These are phyloP conservation scores for Phanerodontia chrysosporium DNA, from an alignment of 768 basidiomycete genomes.

Conservation along the genomic window DNA sequence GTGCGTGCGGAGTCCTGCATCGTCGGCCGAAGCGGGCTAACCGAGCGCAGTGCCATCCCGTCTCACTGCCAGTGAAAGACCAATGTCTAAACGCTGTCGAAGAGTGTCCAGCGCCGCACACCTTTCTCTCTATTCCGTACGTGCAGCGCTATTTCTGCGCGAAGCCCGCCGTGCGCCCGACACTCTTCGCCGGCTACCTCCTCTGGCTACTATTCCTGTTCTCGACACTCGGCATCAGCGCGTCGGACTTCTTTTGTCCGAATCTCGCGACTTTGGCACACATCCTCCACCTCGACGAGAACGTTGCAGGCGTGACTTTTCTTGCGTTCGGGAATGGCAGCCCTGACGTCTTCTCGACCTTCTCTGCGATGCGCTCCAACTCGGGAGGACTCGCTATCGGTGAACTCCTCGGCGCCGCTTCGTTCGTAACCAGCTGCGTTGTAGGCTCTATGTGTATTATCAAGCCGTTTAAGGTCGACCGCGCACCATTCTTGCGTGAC, in stretches of 20 bases:
- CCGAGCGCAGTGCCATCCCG: conserved; percentile 57
- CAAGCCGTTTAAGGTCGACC: conserved; percentile 85
- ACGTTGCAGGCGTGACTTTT: conserved; percentile 94
- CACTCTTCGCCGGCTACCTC: conserved; percentile 59
- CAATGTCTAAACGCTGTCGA: conserved; percentile 66
- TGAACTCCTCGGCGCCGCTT: conserved; percentile 90
- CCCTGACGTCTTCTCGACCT: conserved; percentile 94
- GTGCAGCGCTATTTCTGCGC: conserved; percentile 71
- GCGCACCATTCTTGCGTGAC: conserved; percentile 83
- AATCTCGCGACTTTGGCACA: conserved; percentile 89
- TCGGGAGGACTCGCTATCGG: conserved; percentile 92
- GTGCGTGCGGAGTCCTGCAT: neutral
- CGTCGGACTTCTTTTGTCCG: conserved; percentile 96
- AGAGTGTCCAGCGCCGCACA: conserved; percentile 53
- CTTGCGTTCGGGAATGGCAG: conserved; percentile 97
- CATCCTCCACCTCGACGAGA: conserved; percentile 83
- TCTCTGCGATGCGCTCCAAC: conserved; percentile 81
- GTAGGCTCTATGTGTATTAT: conserved; percentile 98
- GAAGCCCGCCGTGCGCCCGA: conserved; percentile 46
- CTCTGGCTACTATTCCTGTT: conserved; percentile 90
- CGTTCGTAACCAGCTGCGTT: conserved; percentile 94
- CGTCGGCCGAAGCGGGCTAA: neutral
- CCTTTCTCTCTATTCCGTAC: conserved; percentile 70
- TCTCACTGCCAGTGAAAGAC: conserved; percentile 42
- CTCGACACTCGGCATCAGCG: conserved; percentile 91